Base-by-base conservation (phyloP, 2,329 filamentous ascomycete genomes). In the Aspergillus pseudoviridinutans region DNA sequence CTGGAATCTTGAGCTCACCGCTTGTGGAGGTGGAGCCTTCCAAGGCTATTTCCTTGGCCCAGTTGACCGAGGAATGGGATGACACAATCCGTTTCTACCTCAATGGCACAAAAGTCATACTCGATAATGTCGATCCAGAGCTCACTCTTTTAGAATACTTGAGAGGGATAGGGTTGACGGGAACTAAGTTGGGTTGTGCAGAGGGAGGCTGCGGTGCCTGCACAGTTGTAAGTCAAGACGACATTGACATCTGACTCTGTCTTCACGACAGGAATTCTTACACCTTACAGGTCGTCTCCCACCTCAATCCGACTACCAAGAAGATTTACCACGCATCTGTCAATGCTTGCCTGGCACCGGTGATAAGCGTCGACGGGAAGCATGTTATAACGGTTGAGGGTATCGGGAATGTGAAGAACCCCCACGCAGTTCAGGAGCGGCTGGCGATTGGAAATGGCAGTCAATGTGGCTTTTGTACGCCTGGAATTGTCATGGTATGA, bases 381-480 rank as follows among this genome's bases (percentile, higher is more conserved):
- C 94, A 99, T 82, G 91, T 97, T 69, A 92, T 99, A 71, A 99
- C 94, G 3, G 88, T 99, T 44, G 94, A 99, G 76, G 94, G 94
- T 6, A 97, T 99, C 67, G 94, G 94, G 10, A 90, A 89, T 71
- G 87, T 90, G 28, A 88, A 94, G 73, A 85, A 82, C 46, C 94
- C 94, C 4, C 94, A 99, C 78, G 90, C 93, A 1, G 81, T 88
- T 3, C 94, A 97, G 72, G 92, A 97, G 77, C 84, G 94, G 50
- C 89, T 99, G 66, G 93, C 94, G 20, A 90, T 90, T 75, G 85
- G 89, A 32, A 94, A 96, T 77, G 94, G 94, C 51, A 96, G 91
- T 65, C 93, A 99, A 74, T 99, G 87, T 73, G 87, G 92, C 1
- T 99, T 99, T 76, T 99, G 94, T 70, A 97, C 94, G 0, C 94